Evolutionary conservation across 176 grass and related monocot species (phyloP).

Genomic region (Phyllostachys edulis): DNA sequence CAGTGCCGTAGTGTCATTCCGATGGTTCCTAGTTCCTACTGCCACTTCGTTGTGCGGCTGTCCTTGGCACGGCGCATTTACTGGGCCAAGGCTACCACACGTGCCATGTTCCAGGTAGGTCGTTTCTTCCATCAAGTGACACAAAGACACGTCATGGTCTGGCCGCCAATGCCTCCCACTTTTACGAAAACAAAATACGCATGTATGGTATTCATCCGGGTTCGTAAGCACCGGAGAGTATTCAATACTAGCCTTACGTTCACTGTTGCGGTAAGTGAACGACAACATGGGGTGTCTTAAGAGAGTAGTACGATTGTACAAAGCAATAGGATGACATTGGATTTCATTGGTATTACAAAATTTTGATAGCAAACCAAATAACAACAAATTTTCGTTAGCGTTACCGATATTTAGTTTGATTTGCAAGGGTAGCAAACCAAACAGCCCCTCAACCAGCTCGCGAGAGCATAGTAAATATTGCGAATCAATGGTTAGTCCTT

Average conservation of each 20-base stretch:
- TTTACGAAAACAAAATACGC: background rate
- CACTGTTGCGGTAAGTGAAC: background rate
- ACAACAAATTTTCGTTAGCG: no score
- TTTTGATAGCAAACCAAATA: no score
- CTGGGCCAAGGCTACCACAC: background rate
- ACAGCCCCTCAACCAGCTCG: background rate
- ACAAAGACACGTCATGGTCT: background rate
- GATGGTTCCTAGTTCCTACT: background rate
- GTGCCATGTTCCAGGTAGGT: slow-evolving; percentile 24
- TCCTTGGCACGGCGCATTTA: no score
- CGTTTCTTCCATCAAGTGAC: background rate
- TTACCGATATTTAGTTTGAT: no score
- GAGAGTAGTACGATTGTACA: background rate
- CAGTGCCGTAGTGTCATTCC: background rate
- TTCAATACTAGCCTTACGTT: background rate
- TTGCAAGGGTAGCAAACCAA: no score
- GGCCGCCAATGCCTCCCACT: background rate
- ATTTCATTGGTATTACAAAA: no score
- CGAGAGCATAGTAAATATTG: background rate
- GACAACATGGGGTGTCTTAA: background rate
- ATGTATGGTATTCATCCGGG: background rate
- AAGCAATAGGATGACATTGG: no score
- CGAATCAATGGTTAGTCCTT: background rate
- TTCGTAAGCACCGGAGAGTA: background rate
- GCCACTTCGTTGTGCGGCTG: no score